phyloP scores from a whole-genome alignment of 805 yeast genomes.

The Sungouiozyma intestinalis region DNA sequence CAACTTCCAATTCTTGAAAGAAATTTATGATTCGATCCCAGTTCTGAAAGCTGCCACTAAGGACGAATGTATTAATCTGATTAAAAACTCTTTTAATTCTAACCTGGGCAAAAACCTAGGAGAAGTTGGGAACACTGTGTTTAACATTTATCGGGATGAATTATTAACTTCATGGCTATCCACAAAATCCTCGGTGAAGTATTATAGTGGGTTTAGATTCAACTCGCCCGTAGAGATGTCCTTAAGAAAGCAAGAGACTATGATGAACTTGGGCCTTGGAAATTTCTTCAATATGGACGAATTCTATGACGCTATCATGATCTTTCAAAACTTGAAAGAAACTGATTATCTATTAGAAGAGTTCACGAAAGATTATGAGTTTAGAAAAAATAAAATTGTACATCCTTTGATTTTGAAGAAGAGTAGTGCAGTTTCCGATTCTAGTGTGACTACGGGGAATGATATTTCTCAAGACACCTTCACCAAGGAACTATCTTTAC shows the following conservation, averaged over 20 bases:
- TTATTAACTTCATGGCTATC: slow-evolving; percentile 46
- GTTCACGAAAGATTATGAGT: slow-evolving; percentile 59
- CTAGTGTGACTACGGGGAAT: slow-evolving; percentile 12
- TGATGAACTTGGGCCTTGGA: slow-evolving; percentile 27
- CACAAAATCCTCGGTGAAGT: slow-evolving; percentile 45
- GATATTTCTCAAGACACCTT: slow-evolving; percentile 24
- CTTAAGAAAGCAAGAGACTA: slow-evolving; percentile 49
- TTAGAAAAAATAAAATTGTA: slow-evolving; percentile 59
- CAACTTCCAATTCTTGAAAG: slow-evolving; percentile 52
- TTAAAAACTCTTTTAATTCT: slow-evolving; percentile 54
- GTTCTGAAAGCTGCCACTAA: slow-evolving; percentile 60
- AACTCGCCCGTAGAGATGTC: slow-evolving; percentile 82
- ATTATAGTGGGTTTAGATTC: slow-evolving; percentile 42
- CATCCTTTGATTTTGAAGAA: slow-evolving; percentile 49
- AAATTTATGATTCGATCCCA: slow-evolving; percentile 69
- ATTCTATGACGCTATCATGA: slow-evolving; percentile 71
- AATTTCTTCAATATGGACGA: slow-evolving; percentile 52
- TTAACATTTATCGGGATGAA: slow-evolving; percentile 45
- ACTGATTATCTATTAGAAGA: slow-evolving; percentile 48
- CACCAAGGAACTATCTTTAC: slow-evolving; percentile 15
- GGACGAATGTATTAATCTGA: slow-evolving; percentile 58
- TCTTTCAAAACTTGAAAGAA: slow-evolving; percentile 65
- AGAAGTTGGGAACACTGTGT: slow-evolving; percentile 31
- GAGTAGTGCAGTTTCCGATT: slow-evolving; percentile 6
- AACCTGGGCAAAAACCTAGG: slow-evolving; percentile 51